A percentile compares a stretch with the other conserved stretches of the same genome.
These are phyloP conservation scores for Colletotrichum tropicale DNA, from an alignment of 2,329 filamentous ascomycete genomes.

Conservation along the genomic window DNA sequence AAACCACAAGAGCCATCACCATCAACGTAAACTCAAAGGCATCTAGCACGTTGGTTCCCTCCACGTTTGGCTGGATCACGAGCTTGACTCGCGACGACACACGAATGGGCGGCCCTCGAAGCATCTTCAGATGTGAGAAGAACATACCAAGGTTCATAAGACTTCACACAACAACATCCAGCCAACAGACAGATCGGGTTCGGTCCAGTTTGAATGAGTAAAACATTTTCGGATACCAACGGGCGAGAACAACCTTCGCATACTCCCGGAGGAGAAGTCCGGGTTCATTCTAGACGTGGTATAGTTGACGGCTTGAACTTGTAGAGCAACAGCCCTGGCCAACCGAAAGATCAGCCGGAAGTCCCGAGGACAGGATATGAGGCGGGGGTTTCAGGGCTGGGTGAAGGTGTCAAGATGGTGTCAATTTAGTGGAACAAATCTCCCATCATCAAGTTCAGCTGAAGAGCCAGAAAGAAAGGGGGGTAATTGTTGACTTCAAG, in stretches of 20 bases:
- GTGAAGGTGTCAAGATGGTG: not conserved
- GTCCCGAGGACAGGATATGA: not conserved
- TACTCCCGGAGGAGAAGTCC: not conserved
- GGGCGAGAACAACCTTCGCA: not conserved
- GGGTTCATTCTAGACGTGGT: not conserved
- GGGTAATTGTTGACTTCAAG: not conserved
- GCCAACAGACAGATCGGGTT: not conserved
- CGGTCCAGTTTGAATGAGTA: not conserved
- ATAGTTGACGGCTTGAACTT: not conserved
- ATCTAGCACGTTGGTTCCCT: rapidly evolving
- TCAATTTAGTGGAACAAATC: too few relatives aligned
- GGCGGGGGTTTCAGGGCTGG: not conserved
- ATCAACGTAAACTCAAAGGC: not conserved
- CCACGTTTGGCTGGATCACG: not conserved
- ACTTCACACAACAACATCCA: not conserved
- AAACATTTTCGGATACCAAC: not conserved
- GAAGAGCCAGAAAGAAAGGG: not conserved
- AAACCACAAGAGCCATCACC: not conserved
- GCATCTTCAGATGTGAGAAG: not conserved
- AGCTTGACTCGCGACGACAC: not conserved
- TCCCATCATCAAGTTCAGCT: not conserved
- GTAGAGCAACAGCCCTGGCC: rapidly evolving
- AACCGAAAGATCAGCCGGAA: not conserved
- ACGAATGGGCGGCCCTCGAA: not conserved
- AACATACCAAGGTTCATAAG: not conserved